phyloP scores from a whole-genome alignment of 108 stramenopile genomes.

The Ochromonas danica region DNA sequence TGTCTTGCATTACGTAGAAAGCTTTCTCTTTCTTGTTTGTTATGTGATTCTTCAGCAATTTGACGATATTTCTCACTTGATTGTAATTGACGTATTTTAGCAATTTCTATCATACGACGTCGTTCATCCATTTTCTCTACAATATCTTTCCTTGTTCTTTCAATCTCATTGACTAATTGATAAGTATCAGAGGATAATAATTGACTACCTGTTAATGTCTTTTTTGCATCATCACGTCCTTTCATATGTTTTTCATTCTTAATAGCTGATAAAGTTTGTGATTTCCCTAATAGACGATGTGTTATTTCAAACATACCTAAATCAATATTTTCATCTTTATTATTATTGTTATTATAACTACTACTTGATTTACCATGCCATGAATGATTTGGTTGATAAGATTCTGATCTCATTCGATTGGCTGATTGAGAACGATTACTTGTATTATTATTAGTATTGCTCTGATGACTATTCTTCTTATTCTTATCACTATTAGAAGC shows the following conservation, averaged over 20 bases:
- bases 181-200: neutral
- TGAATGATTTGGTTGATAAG: too few relatives aligned
- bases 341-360: neutral
- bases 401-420: too few relatives aligned
- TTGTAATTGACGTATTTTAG: slow-evolving; percentile 20
- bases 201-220: neutral
- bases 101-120: neutral
- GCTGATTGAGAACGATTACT: too few relatives aligned
- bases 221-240: slow-evolving; percentile 8
- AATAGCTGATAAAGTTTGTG: neutral
- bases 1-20: neutral
- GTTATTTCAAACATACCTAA: slow-evolving; percentile 1
- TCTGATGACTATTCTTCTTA: too few relatives aligned
- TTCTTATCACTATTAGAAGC: too few relatives aligned
- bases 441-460: neutral
- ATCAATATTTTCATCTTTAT: neutral
- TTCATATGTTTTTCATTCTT: neutral
- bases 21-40: neutral
- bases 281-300: neutral
- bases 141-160: neutral
- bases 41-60: neutral
- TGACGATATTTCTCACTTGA: slow-evolving; percentile 5
- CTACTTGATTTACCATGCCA: too few relatives aligned
- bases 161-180: neutral
- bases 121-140: slow-evolving; percentile 8